Percentiles rank a stretch among this genome's conserved stretches.
These are phyloP conservation scores for Zoysia japonica DNA, from an alignment of 176 grass and related monocot genomes.

Conservation along the genomic window DNA sequence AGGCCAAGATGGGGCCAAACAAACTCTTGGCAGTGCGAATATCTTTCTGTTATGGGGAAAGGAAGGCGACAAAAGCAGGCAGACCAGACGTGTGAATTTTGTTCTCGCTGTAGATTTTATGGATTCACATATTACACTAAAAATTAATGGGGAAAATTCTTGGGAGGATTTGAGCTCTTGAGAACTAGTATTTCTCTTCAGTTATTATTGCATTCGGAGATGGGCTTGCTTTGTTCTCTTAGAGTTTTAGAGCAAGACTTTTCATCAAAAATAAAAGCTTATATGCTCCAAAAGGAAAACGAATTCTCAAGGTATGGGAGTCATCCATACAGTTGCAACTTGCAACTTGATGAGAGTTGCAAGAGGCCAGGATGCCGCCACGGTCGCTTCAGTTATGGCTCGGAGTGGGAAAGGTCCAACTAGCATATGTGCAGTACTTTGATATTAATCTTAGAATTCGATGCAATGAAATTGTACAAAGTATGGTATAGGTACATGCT, in stretches of 20 bases:
- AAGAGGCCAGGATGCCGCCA: conserved; percentile 37
- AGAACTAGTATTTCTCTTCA: neutral
- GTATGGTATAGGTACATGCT: neutral
- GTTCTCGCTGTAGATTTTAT: conserved; percentile 55
- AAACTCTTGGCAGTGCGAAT: conserved; percentile 61
- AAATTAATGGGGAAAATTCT: too few species aligned
- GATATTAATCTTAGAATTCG: conserved; percentile 17
- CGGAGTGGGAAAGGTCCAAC: conserved; percentile 34
- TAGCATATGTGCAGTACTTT: neutral
- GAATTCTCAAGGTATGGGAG: conserved; percentile 49
- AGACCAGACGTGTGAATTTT: conserved; percentile 76
- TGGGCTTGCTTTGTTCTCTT: neutral
- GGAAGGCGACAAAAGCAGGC: conserved; percentile 64
- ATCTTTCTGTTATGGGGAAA: conserved; percentile 70
- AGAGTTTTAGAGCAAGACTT: conserved; percentile 8
- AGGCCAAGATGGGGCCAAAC: conserved; percentile 67
- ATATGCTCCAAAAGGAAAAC: conserved; percentile 29
- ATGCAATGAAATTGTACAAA: conserved; percentile 15
- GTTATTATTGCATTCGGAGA: neutral
- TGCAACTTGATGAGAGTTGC: conserved; percentile 50
- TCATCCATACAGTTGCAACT: conserved; percentile 35
- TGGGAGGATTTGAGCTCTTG: conserved; percentile 16
- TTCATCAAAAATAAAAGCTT: conserved; percentile 22
- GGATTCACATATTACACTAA: conserved; percentile 27
- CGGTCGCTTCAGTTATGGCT: conserved; percentile 52